A percentile compares a stretch with the other conserved stretches of the same genome.
These are phyloP conservation scores for Simplicillium aogashimaense DNA, from an alignment of 2,329 filamentous ascomycete genomes.

Conservation along the genomic window DNA sequence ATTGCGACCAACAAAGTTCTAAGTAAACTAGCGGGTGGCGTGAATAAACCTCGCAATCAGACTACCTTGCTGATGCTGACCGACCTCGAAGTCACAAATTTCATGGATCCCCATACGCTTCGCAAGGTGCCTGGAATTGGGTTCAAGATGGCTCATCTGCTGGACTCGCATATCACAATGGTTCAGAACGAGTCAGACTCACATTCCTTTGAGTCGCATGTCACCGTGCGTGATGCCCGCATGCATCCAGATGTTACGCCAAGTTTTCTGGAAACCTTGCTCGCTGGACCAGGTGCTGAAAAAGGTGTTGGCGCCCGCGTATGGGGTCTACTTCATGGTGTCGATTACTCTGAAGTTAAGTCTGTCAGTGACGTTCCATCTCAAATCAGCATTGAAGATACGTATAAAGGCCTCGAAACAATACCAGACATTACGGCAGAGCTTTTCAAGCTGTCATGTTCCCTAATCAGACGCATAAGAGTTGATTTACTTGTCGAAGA, in stretches of 20 bases:
- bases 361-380: constrained; percentile 62
- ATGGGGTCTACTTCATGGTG: constrained; percentile 73
- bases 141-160: constrained; percentile 45
- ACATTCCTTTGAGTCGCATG: constrained; percentile 26
- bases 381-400: constrained; percentile 93
- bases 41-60: constrained; percentile 80
- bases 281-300: constrained; percentile 60
- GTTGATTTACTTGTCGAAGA: constrained; percentile 57
- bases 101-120: constrained; percentile 68
- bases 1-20: constrained; percentile 81
- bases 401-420: constrained; percentile 63
- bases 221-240: constrained; percentile 60
- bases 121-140: constrained; percentile 81
- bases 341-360: constrained; percentile 66
- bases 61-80: constrained; percentile 69
- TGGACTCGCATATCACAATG: constrained; percentile 43
- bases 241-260: constrained; percentile 52
- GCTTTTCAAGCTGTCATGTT: constrained; percentile 56
- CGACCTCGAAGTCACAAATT: constrained; percentile 44
- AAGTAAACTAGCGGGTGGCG: constrained; percentile 73
- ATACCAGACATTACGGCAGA: constrained; percentile 56
- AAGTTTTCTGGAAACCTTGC: constrained; percentile 54
- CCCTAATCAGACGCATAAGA: constrained; percentile 69
- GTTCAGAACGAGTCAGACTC: constrained; percentile 19
- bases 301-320: constrained; percentile 61